Conservation (phyloP, 148 eudicot genomes). For the Camellia granthamiana region DNA sequence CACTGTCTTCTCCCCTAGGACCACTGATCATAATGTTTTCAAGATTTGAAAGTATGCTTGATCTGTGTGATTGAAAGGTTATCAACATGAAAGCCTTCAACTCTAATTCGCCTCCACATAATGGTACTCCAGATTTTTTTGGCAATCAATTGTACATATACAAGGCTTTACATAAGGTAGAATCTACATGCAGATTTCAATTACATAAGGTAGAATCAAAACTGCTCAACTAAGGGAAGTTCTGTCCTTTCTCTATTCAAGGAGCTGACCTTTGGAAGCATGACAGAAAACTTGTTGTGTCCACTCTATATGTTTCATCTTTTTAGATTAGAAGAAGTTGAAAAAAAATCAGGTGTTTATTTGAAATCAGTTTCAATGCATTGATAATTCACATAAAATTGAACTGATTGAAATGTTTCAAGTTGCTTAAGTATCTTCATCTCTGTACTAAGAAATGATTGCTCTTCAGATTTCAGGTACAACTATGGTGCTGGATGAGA, state of each 20-base stretch:
- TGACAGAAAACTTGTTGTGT: not conserved
- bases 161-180: not conserved
- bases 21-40: not conserved
- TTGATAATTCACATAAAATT: not conserved
- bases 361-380: not conserved
- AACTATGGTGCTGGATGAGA: slow-evolving; percentile 92
- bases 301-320: not conserved
- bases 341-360: not conserved
- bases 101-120: not conserved
- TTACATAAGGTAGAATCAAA: not conserved
- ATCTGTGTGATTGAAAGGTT: not conserved
- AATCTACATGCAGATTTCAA: too few species aligned
- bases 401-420: not conserved
- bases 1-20: not conserved
- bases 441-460: not conserved
- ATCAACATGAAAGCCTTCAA: not conserved
- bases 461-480: slow-evolving; percentile 85
- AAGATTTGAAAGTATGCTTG: not conserved
- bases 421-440: slow-evolving; percentile 6
- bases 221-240: slow-evolving; percentile 7
- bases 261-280: not conserved
- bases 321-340: not conserved
- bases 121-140: not conserved
- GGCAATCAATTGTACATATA: not conserved
- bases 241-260: not conserved